A percentile compares a stretch with the other conserved stretches of the same genome.
These are phyloP conservation scores for Penicillium sp. DNA, from an alignment of 2,329 filamentous ascomycete genomes.

Conservation along the genomic window DNA sequence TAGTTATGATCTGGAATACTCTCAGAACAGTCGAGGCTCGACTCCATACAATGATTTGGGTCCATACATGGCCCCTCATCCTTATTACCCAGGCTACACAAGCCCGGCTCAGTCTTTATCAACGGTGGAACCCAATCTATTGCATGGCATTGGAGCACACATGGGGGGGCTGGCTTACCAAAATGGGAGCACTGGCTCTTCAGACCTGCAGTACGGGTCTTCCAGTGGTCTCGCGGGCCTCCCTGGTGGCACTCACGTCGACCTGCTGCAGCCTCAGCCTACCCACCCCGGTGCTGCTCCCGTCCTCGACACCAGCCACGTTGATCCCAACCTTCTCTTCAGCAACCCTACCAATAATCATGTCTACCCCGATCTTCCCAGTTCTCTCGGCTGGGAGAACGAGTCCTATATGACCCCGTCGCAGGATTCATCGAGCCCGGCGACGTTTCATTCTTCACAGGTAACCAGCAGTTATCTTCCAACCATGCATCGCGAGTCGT, in stretches of 20 bases:
- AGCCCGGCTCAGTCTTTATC: conserved; percentile 51
- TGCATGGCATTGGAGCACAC: conserved; percentile 25
- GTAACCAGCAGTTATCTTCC: conserved; percentile 3
- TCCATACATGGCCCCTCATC: neutral
- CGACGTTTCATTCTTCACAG: conserved; percentile 5
- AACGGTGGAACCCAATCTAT: conserved; percentile 40
- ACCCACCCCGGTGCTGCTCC: conserved; percentile 21
- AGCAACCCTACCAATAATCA: conserved; percentile 17
- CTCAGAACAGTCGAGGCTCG: conserved; percentile 28
- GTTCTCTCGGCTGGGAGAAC: conserved; percentile 8
- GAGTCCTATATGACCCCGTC: neutral
- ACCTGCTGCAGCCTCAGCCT: conserved; percentile 37
- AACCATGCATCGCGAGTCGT: conserved; percentile 12
- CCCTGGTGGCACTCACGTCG: conserved; percentile 40
- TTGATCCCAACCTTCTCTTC: conserved; percentile 41
- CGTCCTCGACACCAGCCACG: conserved; percentile 26
- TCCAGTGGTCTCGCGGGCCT: conserved; percentile 39
- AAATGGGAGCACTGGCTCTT: conserved; percentile 24
- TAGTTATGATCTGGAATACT: conserved; percentile 19
- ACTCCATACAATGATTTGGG: conserved; percentile 27
- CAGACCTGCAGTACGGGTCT: conserved; percentile 28
- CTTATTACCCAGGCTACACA: conserved; percentile 47
- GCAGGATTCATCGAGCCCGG: conserved; percentile 6
- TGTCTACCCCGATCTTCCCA: neutral
- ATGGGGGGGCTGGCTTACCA: conserved; percentile 44